phyloP scores from a whole-genome alignment of 2,329 filamentous ascomycete genomes.

The Nemania sp. region DNA sequence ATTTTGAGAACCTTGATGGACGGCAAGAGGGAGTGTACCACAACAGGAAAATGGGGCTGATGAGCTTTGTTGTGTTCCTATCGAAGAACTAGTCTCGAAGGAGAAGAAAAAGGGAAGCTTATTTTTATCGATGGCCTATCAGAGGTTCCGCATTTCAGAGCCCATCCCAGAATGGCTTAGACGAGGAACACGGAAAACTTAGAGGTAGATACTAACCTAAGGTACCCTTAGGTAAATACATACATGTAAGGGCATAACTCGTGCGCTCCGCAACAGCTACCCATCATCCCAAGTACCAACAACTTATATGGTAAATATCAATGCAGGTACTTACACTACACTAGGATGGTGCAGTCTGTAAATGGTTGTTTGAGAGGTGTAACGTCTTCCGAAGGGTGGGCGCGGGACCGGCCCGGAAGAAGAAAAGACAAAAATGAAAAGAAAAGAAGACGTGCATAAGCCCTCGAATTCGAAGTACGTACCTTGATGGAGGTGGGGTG shows the following conservation, averaged over 20 bases:
- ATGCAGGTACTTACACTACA: not conserved
- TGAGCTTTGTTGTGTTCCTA: no score
- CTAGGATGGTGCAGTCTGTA: not conserved
- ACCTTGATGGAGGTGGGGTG: not conserved
- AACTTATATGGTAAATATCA: not conserved
- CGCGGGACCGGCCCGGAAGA: no score
- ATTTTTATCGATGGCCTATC: constrained; percentile 11
- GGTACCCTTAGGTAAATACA: no score
- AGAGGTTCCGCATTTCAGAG: constrained; percentile 12
- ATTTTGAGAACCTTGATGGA: constrained; percentile 37
- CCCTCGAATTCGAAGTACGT: no score
- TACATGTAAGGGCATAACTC: no score
- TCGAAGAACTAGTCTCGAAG: not conserved
- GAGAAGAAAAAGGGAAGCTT: not conserved
- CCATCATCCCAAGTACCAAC: no score
- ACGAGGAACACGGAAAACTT: not conserved
- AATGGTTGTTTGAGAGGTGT: no score
- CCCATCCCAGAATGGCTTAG: constrained; percentile 14
- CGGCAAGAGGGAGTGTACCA: constrained; percentile 3
- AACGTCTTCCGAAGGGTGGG: no score
- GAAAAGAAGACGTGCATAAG: no score
- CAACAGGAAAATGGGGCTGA: not conserved
- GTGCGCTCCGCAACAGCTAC: no score
- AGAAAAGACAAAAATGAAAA: no score
- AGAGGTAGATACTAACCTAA: no score